Conservation (phyloP, 2,329 filamentous ascomycete genomes). For the Fonsecaea nubica region DNA sequence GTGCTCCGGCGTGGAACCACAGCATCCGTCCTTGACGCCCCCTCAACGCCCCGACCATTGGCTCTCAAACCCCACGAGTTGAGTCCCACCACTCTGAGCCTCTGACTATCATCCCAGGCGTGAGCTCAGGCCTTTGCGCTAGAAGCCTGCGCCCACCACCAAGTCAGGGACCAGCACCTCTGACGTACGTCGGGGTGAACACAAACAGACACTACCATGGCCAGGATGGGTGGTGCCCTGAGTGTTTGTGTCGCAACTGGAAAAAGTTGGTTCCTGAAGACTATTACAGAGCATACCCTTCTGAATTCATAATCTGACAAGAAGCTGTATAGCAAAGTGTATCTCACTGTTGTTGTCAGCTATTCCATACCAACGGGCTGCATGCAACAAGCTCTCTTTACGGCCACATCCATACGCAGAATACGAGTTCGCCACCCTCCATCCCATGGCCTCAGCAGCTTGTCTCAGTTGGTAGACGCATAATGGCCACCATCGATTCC, state of each 20-base stretch:
- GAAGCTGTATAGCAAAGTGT: neutral
- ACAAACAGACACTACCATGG: neutral
- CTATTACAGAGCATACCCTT: neutral
- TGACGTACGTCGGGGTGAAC: conserved; percentile 12
- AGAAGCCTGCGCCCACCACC: neutral
- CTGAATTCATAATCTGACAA: neutral
- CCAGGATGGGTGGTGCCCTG: conserved; percentile 1
- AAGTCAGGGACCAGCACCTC: neutral
- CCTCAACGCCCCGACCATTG: conserved; percentile 9
- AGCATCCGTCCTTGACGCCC: neutral
- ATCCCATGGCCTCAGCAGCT: conserved; percentile 19
- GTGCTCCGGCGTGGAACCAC: conserved; percentile 20
- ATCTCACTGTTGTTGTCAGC: neutral
- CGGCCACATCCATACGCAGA: conserved; percentile 6
- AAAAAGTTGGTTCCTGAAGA: conserved; percentile 13
- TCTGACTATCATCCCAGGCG: neutral
- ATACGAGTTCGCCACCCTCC: conserved; percentile 20
- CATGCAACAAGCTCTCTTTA: conserved; percentile 11
- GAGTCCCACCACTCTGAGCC: neutral
- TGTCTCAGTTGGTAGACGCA: conserved; percentile 31
- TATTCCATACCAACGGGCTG: neutral
- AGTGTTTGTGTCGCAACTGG: neutral
- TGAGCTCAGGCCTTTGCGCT: conserved; percentile 7
- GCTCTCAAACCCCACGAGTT: conserved; percentile 4
- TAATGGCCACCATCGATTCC: conserved; percentile 19